phyloP scores from a whole-genome alignment of 441 rosid genomes.

The Populus hybrid region DNA sequence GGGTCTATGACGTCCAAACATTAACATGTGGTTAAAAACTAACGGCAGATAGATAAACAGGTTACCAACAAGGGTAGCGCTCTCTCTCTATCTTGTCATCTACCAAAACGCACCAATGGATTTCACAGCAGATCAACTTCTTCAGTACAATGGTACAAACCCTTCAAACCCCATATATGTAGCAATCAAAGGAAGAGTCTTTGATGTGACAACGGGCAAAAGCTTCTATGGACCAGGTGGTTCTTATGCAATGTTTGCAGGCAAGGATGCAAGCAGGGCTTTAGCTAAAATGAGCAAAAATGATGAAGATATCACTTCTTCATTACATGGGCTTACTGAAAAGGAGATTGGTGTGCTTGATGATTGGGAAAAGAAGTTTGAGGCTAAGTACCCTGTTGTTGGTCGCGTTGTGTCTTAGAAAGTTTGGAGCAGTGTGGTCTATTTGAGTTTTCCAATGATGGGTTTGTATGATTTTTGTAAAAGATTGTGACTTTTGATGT shows the following conservation, averaged over 20 bases:
- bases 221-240: constrained; percentile 85
- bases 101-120: constrained; percentile 44
- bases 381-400: constrained; percentile 81
- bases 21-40: no score
- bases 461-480: background rate
- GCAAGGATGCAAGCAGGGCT: constrained; percentile 86
- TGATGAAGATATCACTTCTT: constrained; percentile 64
- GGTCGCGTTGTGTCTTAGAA: constrained; percentile 53
- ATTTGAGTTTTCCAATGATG: background rate
- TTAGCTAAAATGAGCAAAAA: constrained; percentile 96
- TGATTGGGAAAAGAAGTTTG: constrained; percentile 91
- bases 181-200: constrained; percentile 75
- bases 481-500: background rate
- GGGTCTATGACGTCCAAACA: no score
- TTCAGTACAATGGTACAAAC: constrained; percentile 66
- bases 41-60: background rate
- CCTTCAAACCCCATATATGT: constrained; percentile 80
- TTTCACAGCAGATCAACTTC: constrained; percentile 57
- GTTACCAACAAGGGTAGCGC: background rate
- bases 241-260: constrained; percentile 66
- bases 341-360: constrained; percentile 69
- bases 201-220: constrained; percentile 69
- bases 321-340: constrained; percentile 67
- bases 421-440: background rate
- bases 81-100: no score